Base-by-base conservation (phyloP, 768 basidiomycete genomes). In the Pisolithus orientalis region DNA sequence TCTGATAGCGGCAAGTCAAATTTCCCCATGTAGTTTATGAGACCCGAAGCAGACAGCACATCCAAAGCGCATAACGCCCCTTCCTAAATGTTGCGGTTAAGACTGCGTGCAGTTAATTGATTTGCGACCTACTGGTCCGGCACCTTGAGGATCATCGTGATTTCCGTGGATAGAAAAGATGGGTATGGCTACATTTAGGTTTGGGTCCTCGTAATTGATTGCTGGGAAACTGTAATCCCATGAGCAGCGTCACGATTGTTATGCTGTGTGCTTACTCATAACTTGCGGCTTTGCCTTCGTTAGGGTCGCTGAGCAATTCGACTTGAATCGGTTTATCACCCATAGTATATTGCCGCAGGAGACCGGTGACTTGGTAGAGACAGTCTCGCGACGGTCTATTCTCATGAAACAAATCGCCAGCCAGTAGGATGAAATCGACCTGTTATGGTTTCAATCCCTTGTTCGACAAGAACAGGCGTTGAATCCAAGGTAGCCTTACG, bases 91-190 rank as follows among this genome's bases (percentile, higher is more conserved):
- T 14, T 10, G 4, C 49, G 9, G 56, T 51, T 39, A 37, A 38
- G 5, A 24, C 17, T 9, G 38, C 47, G 46, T 1, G 45, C 44
- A 16, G 21, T n/a, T 47, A 25, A 28, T 9, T 10, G 10, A 21
- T 46, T 11, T 24, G 48, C 10, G 10, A 71, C 90, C 55, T 61
- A 93, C 94, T 8, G 88, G 77, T 3, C 94, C 94, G 21, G 93
- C 86, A 17, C 96, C 96, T 71, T 98, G 96, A 32, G 96, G 96
- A 62, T 99, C 96, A 63, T 99, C 96, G 68, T 99, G 96, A 64
- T 99, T 99, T 40, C 96, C 96, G 62, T 99, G 96, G 48, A 99
- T 98, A 0, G 95, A 97, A 70, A 99, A 99, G 28, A 98, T 89
- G 3, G 96, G 96, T n/a, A 96, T 91, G 4, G 82, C 83, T 47